Evolutionary conservation across 106 monocot genomes (phyloP), one percentile per base, ranked within the genome.

Genomic region (Dioscorea zingiberensis): DNA sequence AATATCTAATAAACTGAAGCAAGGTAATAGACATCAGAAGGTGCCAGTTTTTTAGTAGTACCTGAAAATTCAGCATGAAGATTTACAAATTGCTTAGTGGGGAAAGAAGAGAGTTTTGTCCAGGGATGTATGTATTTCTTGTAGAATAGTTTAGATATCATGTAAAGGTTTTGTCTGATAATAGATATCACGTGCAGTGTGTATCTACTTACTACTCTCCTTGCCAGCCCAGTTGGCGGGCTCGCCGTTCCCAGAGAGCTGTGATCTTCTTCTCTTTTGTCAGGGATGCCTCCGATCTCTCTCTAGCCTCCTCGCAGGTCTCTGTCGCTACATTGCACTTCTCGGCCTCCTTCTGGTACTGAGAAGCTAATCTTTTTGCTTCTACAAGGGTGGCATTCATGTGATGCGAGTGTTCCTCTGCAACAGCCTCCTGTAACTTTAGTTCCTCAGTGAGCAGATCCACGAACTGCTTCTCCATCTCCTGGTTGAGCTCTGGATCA

Each of bases 251-350:
- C 94, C 94, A 94, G 14, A 77, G 48, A 4, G 67, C 28, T 5
- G 86, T 94, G 9, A 86, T 55, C 64, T 75, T 86, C 70, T 67
- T 89, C 78, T 89, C 94, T 69, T 79, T 86, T 10, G 61, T 64
- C 21, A 94, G 64, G 0, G 71, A 76, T 44, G 83, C 81, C 59
- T 86, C 80, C 1, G 93, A 72, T 32, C 63, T 73, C 56, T 94
- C 88, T 59, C 93, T 77, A 1, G 88, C 88, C 69, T 78, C 93
- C 77, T 93, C 93, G 22, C 93, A 93, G 17, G 77, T 88, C 78
- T 93, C 93, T 8, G 93, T 93, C 12, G 88, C 93, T 23, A 83
- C 75, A 69, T 85, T 88, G 71, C 93, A 93, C 58, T 86, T 89
- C 65, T 89, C 94, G 7, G 83, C 74, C 69, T 94, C 94, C 46